A percentile compares a stretch with the other conserved stretches of the same genome.
These are phyloP conservation scores for Trichocladium uniseriatum DNA, from an alignment of 495 filamentous ascomycete genomes.

Conservation along the genomic window DNA sequence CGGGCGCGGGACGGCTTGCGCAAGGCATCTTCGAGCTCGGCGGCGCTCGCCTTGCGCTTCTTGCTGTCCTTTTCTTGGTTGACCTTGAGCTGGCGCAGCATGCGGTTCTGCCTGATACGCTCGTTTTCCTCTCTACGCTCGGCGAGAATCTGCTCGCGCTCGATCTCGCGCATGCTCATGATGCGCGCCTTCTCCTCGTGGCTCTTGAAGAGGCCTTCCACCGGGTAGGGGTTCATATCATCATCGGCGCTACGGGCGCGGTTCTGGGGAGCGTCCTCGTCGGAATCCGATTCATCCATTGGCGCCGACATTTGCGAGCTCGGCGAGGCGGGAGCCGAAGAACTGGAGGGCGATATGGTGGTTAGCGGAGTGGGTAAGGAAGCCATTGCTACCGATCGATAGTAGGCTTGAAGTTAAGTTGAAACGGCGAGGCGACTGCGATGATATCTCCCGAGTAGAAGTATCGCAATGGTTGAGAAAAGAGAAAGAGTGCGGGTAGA, in stretches of 20 bases:
- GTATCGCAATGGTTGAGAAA: neutral
- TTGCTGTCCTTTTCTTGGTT: constrained; percentile 55
- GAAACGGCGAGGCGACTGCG: neutral
- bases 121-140: constrained; percentile 77
- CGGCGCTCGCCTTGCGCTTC: constrained; percentile 72
- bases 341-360: constrained; percentile 32
- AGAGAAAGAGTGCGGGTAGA: neutral
- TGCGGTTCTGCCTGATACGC: constrained; percentile 67
- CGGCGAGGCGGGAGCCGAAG: constrained; percentile 54
- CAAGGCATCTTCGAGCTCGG: constrained; percentile 59
- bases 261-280: constrained; percentile 48
- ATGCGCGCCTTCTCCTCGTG: constrained; percentile 73
- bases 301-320: constrained; percentile 71
- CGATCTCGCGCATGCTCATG: constrained; percentile 77
- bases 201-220: constrained; percentile 80
- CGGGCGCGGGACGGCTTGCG: constrained; percentile 78
- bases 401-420: neutral
- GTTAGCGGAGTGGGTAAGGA: constrained; percentile 9
- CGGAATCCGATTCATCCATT: constrained; percentile 84
- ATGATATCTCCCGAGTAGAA: too few relatives aligned
- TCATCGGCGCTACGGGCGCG: constrained; percentile 47
- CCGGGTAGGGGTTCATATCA: constrained; percentile 63
- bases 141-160: constrained; percentile 81
- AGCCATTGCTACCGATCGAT: neutral
- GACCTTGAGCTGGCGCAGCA: constrained; percentile 72